A percentile compares a stretch with the other conserved stretches of the same genome.
Evolutionary conservation across 2,329 filamentous ascomycete genomes (phyloP).

Genomic region (Podosphaera xanthii): DNA sequence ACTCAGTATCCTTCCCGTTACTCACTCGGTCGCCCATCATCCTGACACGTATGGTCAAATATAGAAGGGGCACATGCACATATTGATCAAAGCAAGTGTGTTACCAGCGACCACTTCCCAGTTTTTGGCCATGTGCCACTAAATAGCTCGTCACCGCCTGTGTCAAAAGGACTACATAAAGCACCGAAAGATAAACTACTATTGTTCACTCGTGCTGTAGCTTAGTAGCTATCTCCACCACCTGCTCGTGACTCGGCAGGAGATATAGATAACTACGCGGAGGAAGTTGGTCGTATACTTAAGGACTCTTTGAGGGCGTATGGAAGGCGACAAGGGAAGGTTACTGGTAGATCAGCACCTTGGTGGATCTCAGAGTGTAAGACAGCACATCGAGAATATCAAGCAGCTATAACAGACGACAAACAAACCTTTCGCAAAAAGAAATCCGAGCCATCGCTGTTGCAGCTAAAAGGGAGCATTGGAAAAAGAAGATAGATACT

Average conservation of each 20-base stretch:
- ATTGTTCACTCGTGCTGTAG: neutral
- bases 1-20: no score
- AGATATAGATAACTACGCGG: neutral
- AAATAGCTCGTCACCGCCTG: neutral
- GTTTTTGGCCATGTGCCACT: neutral
- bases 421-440: neutral
- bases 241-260: neutral
- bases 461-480: neutral
- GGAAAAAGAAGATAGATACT: neutral
- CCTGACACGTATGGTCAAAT: neutral
- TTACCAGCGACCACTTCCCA: neutral
- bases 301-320: neutral
- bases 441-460: neutral
- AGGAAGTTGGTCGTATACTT: neutral
- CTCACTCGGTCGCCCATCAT: no score
- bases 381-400: neutral
- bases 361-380: neutral
- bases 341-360: neutral
- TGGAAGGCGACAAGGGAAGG: neutral
- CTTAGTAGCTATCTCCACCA: neutral
- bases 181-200: neutral
- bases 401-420: neutral
- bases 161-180: neutral
- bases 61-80: neutral
- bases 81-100: neutral